A percentile compares a stretch with the other conserved stretches of the same genome.
phyloP scores from a whole-genome alignment of 352 stramenopile genomes.

The Globisporangium yorkense region DNA sequence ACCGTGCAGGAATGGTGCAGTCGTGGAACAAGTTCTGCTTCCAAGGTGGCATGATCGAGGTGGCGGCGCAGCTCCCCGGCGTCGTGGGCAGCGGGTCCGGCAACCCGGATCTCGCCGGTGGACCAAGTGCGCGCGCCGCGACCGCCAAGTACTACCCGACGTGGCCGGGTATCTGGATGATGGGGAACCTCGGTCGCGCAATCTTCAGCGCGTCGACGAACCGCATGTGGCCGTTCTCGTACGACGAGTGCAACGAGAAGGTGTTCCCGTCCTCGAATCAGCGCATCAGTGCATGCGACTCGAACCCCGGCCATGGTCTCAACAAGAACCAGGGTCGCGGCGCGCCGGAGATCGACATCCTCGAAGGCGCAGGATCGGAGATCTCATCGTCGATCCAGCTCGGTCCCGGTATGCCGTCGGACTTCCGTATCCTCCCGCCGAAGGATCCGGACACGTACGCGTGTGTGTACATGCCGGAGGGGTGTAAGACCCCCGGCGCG shows the following conservation, averaged over 20 bases:
- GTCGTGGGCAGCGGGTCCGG: conserved; percentile 32
- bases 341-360: conserved; percentile 94
- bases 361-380: conserved; percentile 81
- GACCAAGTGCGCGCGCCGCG: conserved; percentile 55
- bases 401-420: conserved; percentile 50
- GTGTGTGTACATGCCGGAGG: conserved; percentile 32
- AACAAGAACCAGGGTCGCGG: conserved; percentile 87
- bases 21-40: conserved; percentile 95
- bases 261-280: conserved; percentile 66
- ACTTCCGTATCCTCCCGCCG: conserved; percentile 33
- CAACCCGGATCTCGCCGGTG: conserved; percentile 30
- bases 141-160: conserved; percentile 63
- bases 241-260: conserved; percentile 85
- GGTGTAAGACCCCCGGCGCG: conserved; percentile 34
- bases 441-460: conserved; percentile 4
- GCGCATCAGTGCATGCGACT: conserved; percentile 87
- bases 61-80: conserved; percentile 85
- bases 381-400: conserved; percentile 92
- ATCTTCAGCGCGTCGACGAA: conserved; percentile 94
- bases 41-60: conserved; percentile 91
- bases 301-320: conserved; percentile 87
- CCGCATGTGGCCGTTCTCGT: conserved; percentile 96
- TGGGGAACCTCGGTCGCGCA: conserved; percentile 94
- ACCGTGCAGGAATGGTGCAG: conserved; percentile 83
- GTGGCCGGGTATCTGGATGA: conserved; percentile 95